phyloP scores from a whole-genome alignment of 805 yeast species.

The Metschnikowia similis region DNA sequence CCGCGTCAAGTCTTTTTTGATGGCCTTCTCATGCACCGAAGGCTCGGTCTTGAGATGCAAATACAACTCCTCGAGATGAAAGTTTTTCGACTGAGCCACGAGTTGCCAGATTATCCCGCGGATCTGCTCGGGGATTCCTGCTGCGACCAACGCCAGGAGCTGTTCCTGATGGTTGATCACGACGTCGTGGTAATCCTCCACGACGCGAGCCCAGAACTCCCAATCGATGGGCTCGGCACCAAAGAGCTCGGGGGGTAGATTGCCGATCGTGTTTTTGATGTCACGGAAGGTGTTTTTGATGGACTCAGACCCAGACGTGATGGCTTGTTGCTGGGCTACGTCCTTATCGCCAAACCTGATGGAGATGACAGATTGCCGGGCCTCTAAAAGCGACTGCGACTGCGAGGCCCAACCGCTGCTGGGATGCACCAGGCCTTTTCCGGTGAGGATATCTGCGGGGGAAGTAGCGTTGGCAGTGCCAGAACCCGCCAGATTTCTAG shows the following conservation, averaged over 20 bases:
- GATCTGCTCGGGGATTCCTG: slow-evolving; percentile 80
- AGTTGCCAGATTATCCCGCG: slow-evolving; percentile 93
- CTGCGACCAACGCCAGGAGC: slow-evolving; percentile 52
- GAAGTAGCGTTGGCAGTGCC: neutral
- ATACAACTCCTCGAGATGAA: slow-evolving; percentile 57
- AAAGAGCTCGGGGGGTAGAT: slow-evolving; percentile 14
- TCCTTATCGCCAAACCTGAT: slow-evolving; percentile 48
- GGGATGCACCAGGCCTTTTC: neutral
- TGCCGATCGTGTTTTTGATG: slow-evolving; percentile 46
- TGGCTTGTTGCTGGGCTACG: slow-evolving; percentile 45
- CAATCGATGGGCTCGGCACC: slow-evolving; percentile 48
- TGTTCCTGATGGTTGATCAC: slow-evolving; percentile 58
- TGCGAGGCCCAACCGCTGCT: neutral
- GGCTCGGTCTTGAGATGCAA: slow-evolving; percentile 43
- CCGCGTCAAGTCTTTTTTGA: slow-evolving; percentile 76
- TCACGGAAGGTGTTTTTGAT: slow-evolving; percentile 42
- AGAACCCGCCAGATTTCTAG: neutral
- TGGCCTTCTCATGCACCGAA: slow-evolving; percentile 68
- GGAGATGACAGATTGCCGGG: slow-evolving; percentile 54
- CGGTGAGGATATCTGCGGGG: neutral
- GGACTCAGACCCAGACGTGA: slow-evolving; percentile 35
- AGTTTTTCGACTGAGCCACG: slow-evolving; percentile 72
- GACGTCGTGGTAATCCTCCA: slow-evolving; percentile 67
- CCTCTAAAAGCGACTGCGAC: slow-evolving; percentile 41
- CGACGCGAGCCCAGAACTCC: slow-evolving; percentile 85